Base-by-base conservation (phyloP, 2,329 filamentous ascomycete genomes). In the Aspergillus tamarii region DNA sequence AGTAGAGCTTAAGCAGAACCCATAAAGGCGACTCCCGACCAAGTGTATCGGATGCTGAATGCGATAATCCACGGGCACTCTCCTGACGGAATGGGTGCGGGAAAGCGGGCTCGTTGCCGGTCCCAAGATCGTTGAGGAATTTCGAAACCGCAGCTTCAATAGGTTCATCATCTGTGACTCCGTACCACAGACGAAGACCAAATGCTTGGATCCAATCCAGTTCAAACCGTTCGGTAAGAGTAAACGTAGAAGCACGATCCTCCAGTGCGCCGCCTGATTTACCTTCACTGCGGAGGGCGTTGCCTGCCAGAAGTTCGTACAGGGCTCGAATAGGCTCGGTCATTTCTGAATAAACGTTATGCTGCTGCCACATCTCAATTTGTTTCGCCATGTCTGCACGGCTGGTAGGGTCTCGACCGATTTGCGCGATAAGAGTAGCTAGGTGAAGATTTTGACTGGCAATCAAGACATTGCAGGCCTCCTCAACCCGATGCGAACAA, bases 151-250 rank as follows among this genome's bases (percentile, higher is more conserved):
- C 94, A 53, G 84, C 82, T 57, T 89, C 87, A 50, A 97, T 84
- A 41, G 88, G 85, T 52, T 93, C 90, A 45, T 88, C 84, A 39
- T 86, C 82, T 2, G 87, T 84, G 46, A 89, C 91, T 52, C 89
- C 89, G 76, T 97, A 99, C 91, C 93, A 98, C 1, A 99, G 83
- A 50, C 94, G 89, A 57, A 99, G 84, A 12, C 92, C 94, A 77
- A 99, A 97, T 0, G 94, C 90, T 74, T 96, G 94, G 76, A 92
- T 89, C 95, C 95, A 99, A 75, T 96, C 91, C 41, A 99, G 84
- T 5, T 88, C 88, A 75, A 97, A 99, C 54, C 89, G 89, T 71
- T 91, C 86, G 1, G 93, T 91, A 67, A 99, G 91, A 60, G 89
- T 85, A 74, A 99, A 97, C 0, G 90, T 90, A 16, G 89, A 86